Evolutionary conservation across 768 basidiomycete genomes (phyloP).

Genomic region (Postia placenta): DNA sequence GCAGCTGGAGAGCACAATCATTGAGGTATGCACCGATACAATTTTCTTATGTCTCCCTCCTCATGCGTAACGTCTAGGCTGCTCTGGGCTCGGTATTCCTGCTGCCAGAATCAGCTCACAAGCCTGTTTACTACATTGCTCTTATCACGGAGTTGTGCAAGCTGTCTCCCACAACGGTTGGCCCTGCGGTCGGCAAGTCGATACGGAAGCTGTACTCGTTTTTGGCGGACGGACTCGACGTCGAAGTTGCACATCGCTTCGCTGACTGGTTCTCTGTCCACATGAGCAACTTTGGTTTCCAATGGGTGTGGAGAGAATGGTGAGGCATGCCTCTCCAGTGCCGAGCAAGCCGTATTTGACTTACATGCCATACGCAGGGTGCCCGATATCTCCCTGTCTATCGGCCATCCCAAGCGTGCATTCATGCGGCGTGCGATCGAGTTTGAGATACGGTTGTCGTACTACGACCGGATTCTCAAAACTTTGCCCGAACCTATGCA

Average conservation of each 20-base stretch:
- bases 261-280: slow-evolving; percentile 96
- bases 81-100: slow-evolving; percentile 69
- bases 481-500: slow-evolving; percentile 85
- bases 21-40: slow-evolving; percentile 52
- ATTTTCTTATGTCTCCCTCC: neutral
- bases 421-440: slow-evolving; percentile 87
- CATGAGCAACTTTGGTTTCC: slow-evolving; percentile 96
- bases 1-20: slow-evolving; percentile 83
- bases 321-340: slow-evolving; percentile 27
- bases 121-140: slow-evolving; percentile 79
- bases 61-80: slow-evolving; percentile 36
- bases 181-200: slow-evolving; percentile 94
- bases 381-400: slow-evolving; percentile 67
- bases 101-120: slow-evolving; percentile 71
- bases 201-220: slow-evolving; percentile 79
- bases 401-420: slow-evolving; percentile 78
- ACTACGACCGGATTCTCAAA: slow-evolving; percentile 87
- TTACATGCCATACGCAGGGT: slow-evolving; percentile 46
- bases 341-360: too few relatives aligned
- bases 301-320: slow-evolving; percentile 99
- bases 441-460: slow-evolving; percentile 85
- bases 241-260: slow-evolving; percentile 74
- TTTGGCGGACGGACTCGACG: slow-evolving; percentile 83
- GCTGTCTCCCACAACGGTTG: slow-evolving; percentile 85
- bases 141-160: slow-evolving; percentile 94